phyloP scores from a whole-genome alignment of 345 rosid genomes.

The Anacardium occidentale region DNA sequence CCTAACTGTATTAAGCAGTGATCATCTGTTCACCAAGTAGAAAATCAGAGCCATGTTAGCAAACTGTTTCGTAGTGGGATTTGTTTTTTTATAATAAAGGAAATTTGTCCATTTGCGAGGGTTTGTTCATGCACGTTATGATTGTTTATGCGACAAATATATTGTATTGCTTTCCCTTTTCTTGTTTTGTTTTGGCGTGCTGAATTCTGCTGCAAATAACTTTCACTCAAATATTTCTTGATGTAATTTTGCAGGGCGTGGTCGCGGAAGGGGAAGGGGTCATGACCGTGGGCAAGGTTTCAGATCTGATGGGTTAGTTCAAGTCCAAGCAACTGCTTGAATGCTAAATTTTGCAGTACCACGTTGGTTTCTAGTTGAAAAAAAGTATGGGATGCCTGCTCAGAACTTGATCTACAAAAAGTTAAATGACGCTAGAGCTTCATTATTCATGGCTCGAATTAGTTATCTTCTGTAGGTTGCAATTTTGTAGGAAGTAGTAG shows the following conservation, averaged over 20 bases:
- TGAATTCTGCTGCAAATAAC: background rate
- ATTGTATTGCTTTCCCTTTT: background rate
- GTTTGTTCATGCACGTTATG: background rate
- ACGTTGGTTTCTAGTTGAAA: conserved; percentile 2
- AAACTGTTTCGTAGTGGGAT: background rate
- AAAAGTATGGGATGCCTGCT: conserved; percentile 9
- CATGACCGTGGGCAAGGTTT: conserved; percentile 19
- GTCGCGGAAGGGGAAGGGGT: conserved; percentile 25
- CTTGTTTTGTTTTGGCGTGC: background rate
- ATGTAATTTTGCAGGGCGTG: conserved; percentile 21
- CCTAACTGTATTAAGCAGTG: background rate
- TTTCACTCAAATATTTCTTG: background rate
- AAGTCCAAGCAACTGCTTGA: conserved; percentile 18
- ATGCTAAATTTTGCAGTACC: background rate
- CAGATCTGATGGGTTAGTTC: conserved; percentile 5
- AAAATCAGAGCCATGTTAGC: background rate
- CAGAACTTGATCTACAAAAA: background rate
- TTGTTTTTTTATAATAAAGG: background rate
- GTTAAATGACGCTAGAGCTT: background rate
- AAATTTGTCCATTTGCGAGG: background rate
- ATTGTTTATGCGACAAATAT: background rate
- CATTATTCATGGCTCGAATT: background rate
- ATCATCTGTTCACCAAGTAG: background rate
- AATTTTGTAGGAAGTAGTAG: conserved; percentile 23
- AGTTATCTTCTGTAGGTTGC: conserved; percentile 11